Evolutionary conservation across 352 stramenopile genomes (phyloP).

Genomic region (Phytophthora ramorum): DNA sequence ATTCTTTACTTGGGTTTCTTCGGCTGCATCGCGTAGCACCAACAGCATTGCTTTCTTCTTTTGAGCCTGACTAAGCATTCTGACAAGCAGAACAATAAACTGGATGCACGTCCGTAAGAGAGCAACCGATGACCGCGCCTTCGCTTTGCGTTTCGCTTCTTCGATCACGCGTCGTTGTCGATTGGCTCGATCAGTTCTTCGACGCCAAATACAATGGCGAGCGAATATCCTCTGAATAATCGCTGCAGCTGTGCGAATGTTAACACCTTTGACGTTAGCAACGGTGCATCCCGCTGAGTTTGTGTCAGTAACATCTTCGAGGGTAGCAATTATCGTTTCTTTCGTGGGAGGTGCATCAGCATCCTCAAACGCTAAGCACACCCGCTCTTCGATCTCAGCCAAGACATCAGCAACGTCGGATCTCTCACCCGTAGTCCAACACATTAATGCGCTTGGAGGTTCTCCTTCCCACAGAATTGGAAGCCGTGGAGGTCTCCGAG

Average conservation of each 20-base stretch:
- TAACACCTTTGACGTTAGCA: conserved; percentile 19
- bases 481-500: conserved; percentile 22
- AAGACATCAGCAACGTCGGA: conserved; percentile 18
- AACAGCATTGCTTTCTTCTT: conserved; percentile 50
- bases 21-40: conserved; percentile 43
- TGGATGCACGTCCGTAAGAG: conserved; percentile 35
- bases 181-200: conserved; percentile 11
- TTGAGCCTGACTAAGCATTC: conserved; percentile 35
- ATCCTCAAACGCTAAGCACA: conserved; percentile 47
- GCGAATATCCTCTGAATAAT: conserved; percentile 48
- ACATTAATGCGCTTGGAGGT: conserved; percentile 30
- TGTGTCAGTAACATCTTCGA: conserved; percentile 1
- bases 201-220: conserved; percentile 18
- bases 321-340: neutral
- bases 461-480: conserved; percentile 34
- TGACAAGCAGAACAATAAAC: conserved; percentile 50
- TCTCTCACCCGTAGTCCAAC: conserved; percentile 29
- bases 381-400: conserved; percentile 34
- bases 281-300: neutral
- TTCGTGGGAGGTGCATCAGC: conserved; percentile 13
- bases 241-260: conserved; percentile 34
- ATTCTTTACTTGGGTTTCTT: conserved; percentile 38
- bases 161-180: conserved; percentile 15
- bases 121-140: conserved; percentile 19
- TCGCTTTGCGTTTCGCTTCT: conserved; percentile 26